Percentiles rank a stretch among this genome's conserved stretches.
phyloP scores from a whole-genome alignment of 805 yeast species.

The Nadsonia fulvescens region DNA sequence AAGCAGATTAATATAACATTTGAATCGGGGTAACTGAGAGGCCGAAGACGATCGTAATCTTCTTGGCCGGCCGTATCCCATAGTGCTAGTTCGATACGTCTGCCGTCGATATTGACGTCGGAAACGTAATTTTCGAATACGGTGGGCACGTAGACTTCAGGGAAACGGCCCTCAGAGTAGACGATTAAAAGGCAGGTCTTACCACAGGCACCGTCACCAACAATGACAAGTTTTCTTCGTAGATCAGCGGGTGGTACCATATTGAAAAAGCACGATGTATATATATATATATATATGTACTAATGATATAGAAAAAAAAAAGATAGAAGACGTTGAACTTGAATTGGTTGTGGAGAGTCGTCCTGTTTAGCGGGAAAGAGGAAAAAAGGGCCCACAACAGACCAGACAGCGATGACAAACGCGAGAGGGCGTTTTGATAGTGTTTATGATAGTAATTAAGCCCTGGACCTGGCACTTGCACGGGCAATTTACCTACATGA shows the following conservation, averaged over 20 bases:
- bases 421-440: too few species aligned
- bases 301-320: too few species aligned
- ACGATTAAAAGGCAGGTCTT: constrained; percentile 75
- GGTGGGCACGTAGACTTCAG: constrained; percentile 88
- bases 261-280: too few species aligned
- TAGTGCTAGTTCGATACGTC: constrained; percentile 80
- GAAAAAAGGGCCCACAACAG: too few species aligned
- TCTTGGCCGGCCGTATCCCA: constrained; percentile 99
- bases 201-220: constrained; percentile 97
- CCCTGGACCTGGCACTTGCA: too few species aligned
- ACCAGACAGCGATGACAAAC: too few species aligned
- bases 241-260: constrained; percentile 15
- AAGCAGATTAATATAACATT: constrained; percentile 83
- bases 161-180: constrained; percentile 79
- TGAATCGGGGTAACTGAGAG: constrained; percentile 80
- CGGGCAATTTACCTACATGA: too few species aligned
- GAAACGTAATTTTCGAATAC: constrained; percentile 97
- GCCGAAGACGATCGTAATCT: constrained; percentile 88
- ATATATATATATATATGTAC: too few species aligned
- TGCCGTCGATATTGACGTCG: constrained; percentile 81
- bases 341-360: too few species aligned
- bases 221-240: constrained; percentile 58
- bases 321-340: too few species aligned
- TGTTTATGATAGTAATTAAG: too few species aligned
- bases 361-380: too few species aligned